phyloP scores from a whole-genome alignment of 2,329 filamentous ascomycete genomes.

The Penicillium italicum region DNA sequence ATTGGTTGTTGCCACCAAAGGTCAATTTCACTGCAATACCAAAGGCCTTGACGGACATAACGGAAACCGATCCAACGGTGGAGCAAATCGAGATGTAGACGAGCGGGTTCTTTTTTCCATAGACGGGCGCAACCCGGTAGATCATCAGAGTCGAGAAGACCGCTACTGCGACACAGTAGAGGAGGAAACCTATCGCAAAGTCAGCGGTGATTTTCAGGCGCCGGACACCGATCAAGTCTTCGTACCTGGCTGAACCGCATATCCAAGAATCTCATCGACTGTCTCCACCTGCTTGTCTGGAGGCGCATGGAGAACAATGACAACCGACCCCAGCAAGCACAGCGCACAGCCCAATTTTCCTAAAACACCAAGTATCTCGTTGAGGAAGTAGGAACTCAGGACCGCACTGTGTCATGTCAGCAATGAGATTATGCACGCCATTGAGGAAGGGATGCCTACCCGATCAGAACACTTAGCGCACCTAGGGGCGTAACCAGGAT shows the following conservation, averaged over 20 bases:
- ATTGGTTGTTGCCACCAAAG: slow-evolving; percentile 89
- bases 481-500: slow-evolving; percentile 95
- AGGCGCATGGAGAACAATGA: slow-evolving; percentile 95
- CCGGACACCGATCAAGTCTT: neutral
- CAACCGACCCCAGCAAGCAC: slow-evolving; percentile 91
- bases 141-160: slow-evolving; percentile 92
- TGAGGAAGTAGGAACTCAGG: slow-evolving; percentile 87
- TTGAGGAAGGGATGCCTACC: slow-evolving; percentile 41
- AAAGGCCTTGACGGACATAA: slow-evolving; percentile 99
- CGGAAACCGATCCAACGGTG: slow-evolving; percentile 91
- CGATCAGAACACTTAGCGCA: slow-evolving; percentile 90
- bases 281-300: slow-evolving; percentile 87
- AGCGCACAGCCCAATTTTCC: slow-evolving; percentile 95
- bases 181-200: slow-evolving; percentile 68
- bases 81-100: slow-evolving; percentile 98
- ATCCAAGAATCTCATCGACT: slow-evolving; percentile 85
- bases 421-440: slow-evolving; percentile 3
- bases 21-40: slow-evolving; percentile 97
- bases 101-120: slow-evolving; percentile 93
- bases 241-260: slow-evolving; percentile 86
- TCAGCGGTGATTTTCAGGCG: neutral
- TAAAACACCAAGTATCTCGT: slow-evolving; percentile 82
- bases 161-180: slow-evolving; percentile 77
- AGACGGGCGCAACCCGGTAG: slow-evolving; percentile 81
- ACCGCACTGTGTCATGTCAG: slow-evolving; percentile 62